A percentile compares a stretch with the other conserved stretches of the same genome.
These are phyloP conservation scores for Trichophyton schoenleinii DNA, from an alignment of 2,329 filamentous ascomycete species.

Conservation along the genomic window DNA sequence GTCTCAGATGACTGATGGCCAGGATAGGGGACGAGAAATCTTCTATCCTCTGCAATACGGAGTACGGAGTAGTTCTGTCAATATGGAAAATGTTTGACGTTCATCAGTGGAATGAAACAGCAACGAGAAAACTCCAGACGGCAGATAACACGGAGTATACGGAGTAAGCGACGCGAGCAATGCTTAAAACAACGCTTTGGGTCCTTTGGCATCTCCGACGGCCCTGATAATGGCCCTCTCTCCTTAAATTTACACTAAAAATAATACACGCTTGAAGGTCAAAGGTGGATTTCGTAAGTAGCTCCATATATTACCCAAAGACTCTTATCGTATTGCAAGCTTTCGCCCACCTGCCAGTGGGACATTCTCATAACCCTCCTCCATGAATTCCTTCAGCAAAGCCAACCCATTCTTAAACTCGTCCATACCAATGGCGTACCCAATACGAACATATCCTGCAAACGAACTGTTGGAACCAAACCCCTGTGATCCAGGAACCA, in stretches of 20 bases:
- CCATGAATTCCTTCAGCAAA: conserved; percentile 42
- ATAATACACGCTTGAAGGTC: not conserved
- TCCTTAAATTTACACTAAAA: not conserved
- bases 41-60: not conserved
- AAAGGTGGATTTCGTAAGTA: not conserved
- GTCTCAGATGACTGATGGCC: not conserved
- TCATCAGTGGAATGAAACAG: no score
- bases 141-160: not conserved
- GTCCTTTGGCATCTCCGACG: not conserved
- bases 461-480: conserved; percentile 57
- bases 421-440: conserved; percentile 60
- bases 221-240: not conserved
- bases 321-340: not conserved
- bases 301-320: not conserved
- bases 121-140: not conserved
- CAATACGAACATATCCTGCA: conserved; percentile 62
- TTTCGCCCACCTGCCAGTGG: conserved; percentile 16
- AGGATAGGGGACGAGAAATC: not conserved
- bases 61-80: no score
- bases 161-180: not conserved
- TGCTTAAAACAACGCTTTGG: not conserved
- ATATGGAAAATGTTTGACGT: no score
- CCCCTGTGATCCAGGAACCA: conserved; percentile 59
- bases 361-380: conserved; percentile 43
- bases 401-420: conserved; percentile 55